Conservation (phyloP, 2,329 filamentous ascomycete genomes). For the Venturia nashicola region DNA sequence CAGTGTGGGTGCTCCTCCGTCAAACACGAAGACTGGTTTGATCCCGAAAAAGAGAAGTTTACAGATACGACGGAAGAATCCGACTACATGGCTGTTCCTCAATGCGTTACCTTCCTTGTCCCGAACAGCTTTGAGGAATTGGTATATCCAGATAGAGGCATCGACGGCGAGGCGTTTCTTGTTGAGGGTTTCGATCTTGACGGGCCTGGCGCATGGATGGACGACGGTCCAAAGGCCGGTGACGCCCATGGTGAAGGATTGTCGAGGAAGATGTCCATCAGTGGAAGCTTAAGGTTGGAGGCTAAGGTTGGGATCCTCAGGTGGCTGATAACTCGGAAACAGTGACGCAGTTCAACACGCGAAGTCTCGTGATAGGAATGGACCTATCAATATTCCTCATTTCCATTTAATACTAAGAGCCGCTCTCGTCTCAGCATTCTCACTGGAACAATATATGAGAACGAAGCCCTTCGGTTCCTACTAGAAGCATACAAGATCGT, state of each 20-base stretch:
- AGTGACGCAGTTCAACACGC: neutral
- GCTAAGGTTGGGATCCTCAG: neutral
- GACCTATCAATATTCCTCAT: neutral
- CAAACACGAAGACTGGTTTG: constrained; percentile 93
- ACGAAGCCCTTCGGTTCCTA: no score
- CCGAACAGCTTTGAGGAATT: constrained; percentile 95
- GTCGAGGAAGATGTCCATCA: neutral
- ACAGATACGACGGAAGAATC: constrained; percentile 97
- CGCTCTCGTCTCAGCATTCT: no score
- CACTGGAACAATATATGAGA: no score
- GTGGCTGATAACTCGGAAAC: neutral
- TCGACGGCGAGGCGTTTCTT: constrained; percentile 93
- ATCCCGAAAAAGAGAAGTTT: constrained; percentile 96
- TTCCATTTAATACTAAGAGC: no score
- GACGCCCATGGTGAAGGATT: constrained; percentile 63
- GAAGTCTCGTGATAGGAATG: neutral
- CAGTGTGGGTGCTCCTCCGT: constrained; percentile 80
- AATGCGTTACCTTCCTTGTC: constrained; percentile 97
- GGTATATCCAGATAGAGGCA: constrained; percentile 99
- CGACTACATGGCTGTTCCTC: constrained; percentile 89
- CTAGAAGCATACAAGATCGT: no score
- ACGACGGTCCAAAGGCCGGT: constrained; percentile 95
- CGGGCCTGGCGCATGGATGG: constrained; percentile 87
- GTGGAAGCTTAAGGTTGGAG: neutral
- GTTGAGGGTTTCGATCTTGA: constrained; percentile 92